These are phyloP conservation scores for Alternaria hordeiaustralica DNA, from an alignment of 2,329 filamentous ascomycete species.

Conservation along the genomic window DNA sequence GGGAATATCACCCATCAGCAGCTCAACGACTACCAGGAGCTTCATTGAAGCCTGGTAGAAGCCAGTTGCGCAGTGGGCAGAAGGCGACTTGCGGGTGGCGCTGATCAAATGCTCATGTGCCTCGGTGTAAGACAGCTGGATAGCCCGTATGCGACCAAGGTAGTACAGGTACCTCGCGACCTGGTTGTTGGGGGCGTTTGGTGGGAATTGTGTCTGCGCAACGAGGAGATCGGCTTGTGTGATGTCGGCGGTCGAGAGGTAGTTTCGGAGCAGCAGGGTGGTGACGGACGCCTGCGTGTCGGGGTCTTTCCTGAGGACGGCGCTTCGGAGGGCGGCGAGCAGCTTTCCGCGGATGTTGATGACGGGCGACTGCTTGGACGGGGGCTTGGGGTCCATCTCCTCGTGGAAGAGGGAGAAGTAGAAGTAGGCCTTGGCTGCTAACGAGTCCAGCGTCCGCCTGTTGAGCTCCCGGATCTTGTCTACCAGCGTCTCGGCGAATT, in stretches of 20 bases:
- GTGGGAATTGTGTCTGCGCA: constrained; percentile 92
- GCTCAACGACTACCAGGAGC: constrained; percentile 92
- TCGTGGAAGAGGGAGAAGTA: constrained; percentile 97
- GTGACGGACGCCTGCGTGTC: constrained; percentile 98
- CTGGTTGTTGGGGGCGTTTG: constrained; percentile 95
- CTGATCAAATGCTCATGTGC: constrained; percentile 93
- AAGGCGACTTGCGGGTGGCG: constrained; percentile 93
- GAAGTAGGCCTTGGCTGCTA: constrained; percentile 96
- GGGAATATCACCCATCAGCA: constrained; percentile 98
- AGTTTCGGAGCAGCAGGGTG: constrained; percentile 92
- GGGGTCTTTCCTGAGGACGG: constrained; percentile 94
- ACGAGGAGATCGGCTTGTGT: constrained; percentile 95
- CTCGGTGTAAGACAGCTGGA: constrained; percentile 95
- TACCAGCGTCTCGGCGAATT: constrained; percentile 83
- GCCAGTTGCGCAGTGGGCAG: constrained; percentile 84
- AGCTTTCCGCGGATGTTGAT: constrained; percentile 86
- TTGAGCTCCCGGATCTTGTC: constrained; percentile 89
- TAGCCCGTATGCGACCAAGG: constrained; percentile 91
- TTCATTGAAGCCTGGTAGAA: constrained; percentile 98
- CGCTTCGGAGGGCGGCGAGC: constrained; percentile 86
- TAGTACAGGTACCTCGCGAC: constrained; percentile 98
- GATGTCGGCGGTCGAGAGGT: constrained; percentile 94
- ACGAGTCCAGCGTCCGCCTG: constrained; percentile 89
- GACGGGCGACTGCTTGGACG: constrained; percentile 85
- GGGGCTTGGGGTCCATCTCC: constrained; percentile 83